These are phyloP conservation scores for Parasitella parasitica DNA, from an alignment of 371 early-diverging fungal genomes.

Conservation along the genomic window DNA sequence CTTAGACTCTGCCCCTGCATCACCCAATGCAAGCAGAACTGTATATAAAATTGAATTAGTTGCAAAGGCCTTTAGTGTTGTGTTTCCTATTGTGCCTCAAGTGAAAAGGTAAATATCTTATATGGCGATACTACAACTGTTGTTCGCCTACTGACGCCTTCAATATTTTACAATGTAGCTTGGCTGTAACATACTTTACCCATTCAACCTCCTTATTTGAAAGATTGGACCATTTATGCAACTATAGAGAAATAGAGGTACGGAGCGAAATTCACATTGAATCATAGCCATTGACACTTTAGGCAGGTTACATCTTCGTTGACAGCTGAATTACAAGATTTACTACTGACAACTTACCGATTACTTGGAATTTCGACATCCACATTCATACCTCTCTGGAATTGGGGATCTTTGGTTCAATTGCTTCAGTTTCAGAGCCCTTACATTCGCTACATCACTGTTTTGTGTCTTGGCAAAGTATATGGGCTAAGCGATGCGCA, in stretches of 20 bases:
- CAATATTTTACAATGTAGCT: constrained; percentile 29
- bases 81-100: constrained; percentile 77
- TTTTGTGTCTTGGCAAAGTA: constrained; percentile 56
- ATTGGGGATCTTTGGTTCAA: constrained; percentile 65
- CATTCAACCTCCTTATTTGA: constrained; percentile 55
- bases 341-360: constrained; percentile 63
- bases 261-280: neutral
- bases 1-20: constrained; percentile 31
- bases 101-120: constrained; percentile 50
- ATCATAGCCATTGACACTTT: no score
- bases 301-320: constrained; percentile 13
- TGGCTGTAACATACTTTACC: constrained; percentile 61
- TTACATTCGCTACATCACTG: constrained; percentile 49
- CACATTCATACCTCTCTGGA: constrained; percentile 62
- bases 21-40: constrained; percentile 24
- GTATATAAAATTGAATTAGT: constrained; percentile 52
- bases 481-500: constrained; percentile 56
- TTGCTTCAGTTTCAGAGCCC: constrained; percentile 49
- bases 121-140: constrained; percentile 2
- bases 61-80: constrained; percentile 62
- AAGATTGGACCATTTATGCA: constrained; percentile 41
- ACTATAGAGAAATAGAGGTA: neutral
- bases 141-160: neutral
- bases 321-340: constrained; percentile 41
- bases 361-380: constrained; percentile 54